A percentile compares a stretch with the other conserved stretches of the same genome.
Evolutionary conservation across 192 early-diverging fungal species (phyloP).

Genomic region (Coemansia sp.): DNA sequence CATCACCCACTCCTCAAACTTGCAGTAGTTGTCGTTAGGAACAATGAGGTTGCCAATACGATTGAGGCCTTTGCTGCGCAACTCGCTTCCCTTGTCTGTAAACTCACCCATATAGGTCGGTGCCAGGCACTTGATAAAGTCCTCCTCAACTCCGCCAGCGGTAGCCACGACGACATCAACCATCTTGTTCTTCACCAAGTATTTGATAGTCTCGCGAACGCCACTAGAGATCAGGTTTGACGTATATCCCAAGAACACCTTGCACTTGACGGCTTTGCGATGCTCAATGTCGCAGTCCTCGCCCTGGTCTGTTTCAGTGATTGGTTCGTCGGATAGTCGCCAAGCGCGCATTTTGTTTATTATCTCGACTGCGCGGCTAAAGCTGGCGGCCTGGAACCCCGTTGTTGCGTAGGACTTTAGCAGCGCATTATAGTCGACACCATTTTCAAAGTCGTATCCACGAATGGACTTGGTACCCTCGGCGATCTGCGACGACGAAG

Average conservation of each 20-base stretch:
- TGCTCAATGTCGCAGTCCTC: slow-evolving; percentile 63
- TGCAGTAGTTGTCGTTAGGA: slow-evolving; percentile 99
- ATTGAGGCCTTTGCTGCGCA: slow-evolving; percentile 90
- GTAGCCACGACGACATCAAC: slow-evolving; percentile 90
- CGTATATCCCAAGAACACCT: slow-evolving; percentile 97
- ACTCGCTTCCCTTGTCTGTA: slow-evolving; percentile 65
- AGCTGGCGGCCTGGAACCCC: slow-evolving; percentile 91
- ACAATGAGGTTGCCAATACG: slow-evolving; percentile 97
- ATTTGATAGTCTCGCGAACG: slow-evolving; percentile 87
- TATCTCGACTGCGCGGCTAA: slow-evolving; percentile 87
- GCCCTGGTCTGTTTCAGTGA: slow-evolving; percentile 55
- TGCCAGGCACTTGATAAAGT: slow-evolving; percentile 96
- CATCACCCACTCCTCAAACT: slow-evolving; percentile 98
- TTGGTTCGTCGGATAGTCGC: slow-evolving; percentile 88
- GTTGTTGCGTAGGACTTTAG: slow-evolving; percentile 72
- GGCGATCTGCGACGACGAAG: slow-evolving; percentile 71
- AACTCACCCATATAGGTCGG: slow-evolving; percentile 88
- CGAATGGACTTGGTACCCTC: slow-evolving; percentile 60
- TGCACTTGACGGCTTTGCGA: slow-evolving; percentile 78
- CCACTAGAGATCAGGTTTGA: slow-evolving; percentile 97
- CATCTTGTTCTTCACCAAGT: slow-evolving; percentile 84
- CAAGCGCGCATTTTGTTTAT: slow-evolving; percentile 90
- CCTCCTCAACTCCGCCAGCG: slow-evolving; percentile 97
- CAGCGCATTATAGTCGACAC: slow-evolving; percentile 72
- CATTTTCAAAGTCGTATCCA: slow-evolving; percentile 94